Percentiles rank a stretch among this genome's conserved stretches.
phyloP scores from a whole-genome alignment of 208 protist genomes.

The Crithidia brevicula region DNA sequence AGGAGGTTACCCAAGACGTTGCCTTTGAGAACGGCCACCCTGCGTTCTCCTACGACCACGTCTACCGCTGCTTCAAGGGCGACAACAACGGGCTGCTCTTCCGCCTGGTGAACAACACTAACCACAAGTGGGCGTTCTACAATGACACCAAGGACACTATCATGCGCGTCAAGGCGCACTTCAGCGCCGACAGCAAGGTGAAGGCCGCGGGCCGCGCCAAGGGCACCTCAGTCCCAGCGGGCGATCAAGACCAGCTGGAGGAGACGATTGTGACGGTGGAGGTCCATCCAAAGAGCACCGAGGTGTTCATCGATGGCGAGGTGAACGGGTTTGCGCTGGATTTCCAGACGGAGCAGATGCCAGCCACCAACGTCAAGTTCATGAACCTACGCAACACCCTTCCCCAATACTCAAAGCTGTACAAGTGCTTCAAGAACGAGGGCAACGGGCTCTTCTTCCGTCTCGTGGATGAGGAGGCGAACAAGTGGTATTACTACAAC shows the following conservation, averaged over 20 bases:
- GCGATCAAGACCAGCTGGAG: constrained; percentile 10
- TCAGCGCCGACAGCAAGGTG: constrained; percentile 32
- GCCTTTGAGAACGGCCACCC: constrained; percentile 35
- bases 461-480: constrained; percentile 61
- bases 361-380: constrained; percentile 33
- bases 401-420: constrained; percentile 46
- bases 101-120: constrained; percentile 44
- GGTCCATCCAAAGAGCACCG: constrained; percentile 49
- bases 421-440: constrained; percentile 82
- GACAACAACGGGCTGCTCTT: constrained; percentile 50
- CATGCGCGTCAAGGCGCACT: constrained; percentile 37
- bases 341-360: constrained; percentile 47
- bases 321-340: constrained; percentile 38
- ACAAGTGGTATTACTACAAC: constrained; percentile 86
- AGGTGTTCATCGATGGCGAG: constrained; percentile 58
- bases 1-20: constrained; percentile 24
- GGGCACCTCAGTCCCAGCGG: constrained; percentile 13
- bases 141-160: constrained; percentile 53
- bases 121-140: constrained; percentile 66
- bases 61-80: constrained; percentile 63
- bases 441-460: constrained; percentile 85
- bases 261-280: constrained; percentile 38
- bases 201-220: constrained; percentile 30
- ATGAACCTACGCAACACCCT: constrained; percentile 33
- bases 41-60: constrained; percentile 33